Base-by-base conservation (phyloP, 2,329 filamentous ascomycete species). In the Aspergillaceae sp. region DNA sequence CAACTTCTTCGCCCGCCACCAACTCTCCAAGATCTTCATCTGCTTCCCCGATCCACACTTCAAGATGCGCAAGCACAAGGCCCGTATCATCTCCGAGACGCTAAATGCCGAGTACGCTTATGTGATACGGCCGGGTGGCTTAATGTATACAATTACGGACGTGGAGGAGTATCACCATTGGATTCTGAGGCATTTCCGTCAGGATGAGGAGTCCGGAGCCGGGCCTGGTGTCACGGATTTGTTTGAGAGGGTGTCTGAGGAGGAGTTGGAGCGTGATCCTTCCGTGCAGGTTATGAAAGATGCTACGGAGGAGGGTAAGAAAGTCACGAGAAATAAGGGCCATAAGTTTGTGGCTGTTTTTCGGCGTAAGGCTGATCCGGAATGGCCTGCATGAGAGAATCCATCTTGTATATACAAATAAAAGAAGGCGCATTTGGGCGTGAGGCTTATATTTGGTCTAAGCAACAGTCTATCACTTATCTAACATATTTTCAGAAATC, bases 41-140 rank as follows among this genome's bases (percentile, higher is more conserved):
- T 98, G 92, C 73, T 98, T 98, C 64, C 92, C 92, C 0, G 92
- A 98, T 61, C 92, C 92, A 48, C 92, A 98, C 69, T 98, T 98
- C 75, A 98, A 98, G 70, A 82, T 87, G 8, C 80, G 91, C 52
- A 98, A 98, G 69, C 92, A 97, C 74, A 98, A 98, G 70, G 90
- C 90, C 35, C 78, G 92, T 35, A 98, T 98, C 57, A 87, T 98
- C 2, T 92, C 87, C 26, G 78, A 85, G 38, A 89, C 88, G 9
- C 73, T 98, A 44, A 90, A 87, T 60, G 87, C 89, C 0, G 92
- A 98, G 68, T 98, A 98, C 62, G 92, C 92, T 0, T 97, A 86
- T 63, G 87, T 86, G 7, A 62, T 97, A 51, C 76, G 77, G 36
- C 89, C 90, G 0, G 89, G 89, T 0, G 94, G 92, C 2, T 78